Evolutionary conservation across 2,329 filamentous ascomycete species (phyloP).

Genomic region (Colletotrichum cereale): DNA sequence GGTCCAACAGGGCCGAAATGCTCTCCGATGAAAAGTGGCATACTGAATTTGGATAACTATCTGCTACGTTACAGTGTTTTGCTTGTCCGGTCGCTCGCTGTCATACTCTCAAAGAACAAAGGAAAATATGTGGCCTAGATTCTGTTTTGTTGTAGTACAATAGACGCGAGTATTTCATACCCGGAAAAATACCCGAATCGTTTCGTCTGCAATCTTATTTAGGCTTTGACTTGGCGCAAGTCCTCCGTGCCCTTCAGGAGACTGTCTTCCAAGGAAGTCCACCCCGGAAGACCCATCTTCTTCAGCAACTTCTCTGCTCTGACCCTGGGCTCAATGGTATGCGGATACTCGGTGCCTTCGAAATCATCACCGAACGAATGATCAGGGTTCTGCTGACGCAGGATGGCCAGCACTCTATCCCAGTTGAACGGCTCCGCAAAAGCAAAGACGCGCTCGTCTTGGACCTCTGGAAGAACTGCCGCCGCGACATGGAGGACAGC

Average conservation of each 20-base stretch:
- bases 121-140: background rate
- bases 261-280: background rate
- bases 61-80: no score
- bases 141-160: background rate
- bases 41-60: no score
- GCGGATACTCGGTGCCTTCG: slow-evolving; percentile 18
- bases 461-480: slow-evolving; percentile 59
- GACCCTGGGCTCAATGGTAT: background rate
- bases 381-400: slow-evolving; percentile 42
- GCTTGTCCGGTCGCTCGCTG: no score
- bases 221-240: background rate
- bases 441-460: slow-evolving; percentile 65
- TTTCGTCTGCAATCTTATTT: no score
- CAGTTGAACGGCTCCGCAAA: slow-evolving; percentile 61
- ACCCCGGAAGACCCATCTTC: background rate
- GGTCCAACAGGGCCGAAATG: no score
- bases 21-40: no score
- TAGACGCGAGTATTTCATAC: background rate
- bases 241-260: background rate
- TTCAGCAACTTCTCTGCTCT: slow-evolving; percentile 1
- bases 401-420: slow-evolving; percentile 53
- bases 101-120: background rate
- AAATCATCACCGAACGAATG: slow-evolving; percentile 44
- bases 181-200: no score
- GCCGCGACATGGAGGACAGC: slow-evolving; percentile 66